Percentiles rank a stretch among this genome's conserved stretches.
phyloP scores from a whole-genome alignment of 805 yeast species.

The Zygosaccharomyces gambellarensis region DNA sequence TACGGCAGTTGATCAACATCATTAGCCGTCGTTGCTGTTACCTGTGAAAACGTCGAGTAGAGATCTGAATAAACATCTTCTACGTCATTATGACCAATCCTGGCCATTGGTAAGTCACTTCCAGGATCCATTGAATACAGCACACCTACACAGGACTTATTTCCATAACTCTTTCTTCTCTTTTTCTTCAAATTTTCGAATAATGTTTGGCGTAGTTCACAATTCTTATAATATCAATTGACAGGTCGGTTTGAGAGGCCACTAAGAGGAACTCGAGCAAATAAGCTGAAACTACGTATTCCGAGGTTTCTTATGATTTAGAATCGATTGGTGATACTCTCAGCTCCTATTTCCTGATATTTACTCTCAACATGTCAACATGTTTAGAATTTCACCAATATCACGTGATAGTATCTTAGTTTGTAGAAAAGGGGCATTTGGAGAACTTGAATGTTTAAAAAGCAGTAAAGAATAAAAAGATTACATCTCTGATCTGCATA shows the following conservation, averaged over 20 bases:
- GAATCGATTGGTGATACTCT: not conserved
- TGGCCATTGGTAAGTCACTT: not conserved
- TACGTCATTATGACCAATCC: constrained; percentile 7
- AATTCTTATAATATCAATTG: not conserved
- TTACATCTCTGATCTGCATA: not conserved
- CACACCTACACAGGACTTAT: not conserved
- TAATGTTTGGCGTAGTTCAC: not conserved
- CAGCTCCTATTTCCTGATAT: too few species aligned
- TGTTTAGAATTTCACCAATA: not conserved
- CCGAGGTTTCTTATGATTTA: not conserved
- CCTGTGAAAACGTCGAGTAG: constrained; percentile 28
- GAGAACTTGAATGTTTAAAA: not conserved
- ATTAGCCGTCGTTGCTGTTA: constrained; percentile 25
- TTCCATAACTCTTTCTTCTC: not conserved
- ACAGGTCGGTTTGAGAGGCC: not conserved
- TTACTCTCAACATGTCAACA: not conserved
- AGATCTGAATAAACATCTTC: constrained; percentile 31
- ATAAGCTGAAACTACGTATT: not conserved
- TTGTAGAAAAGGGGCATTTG: not conserved
- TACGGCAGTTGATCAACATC: constrained; percentile 32
- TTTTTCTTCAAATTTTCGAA: not conserved
- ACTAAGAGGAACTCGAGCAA: not conserved
- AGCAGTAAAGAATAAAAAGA: not conserved
- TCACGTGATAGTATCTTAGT: constrained; percentile 7
- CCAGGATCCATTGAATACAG: constrained; percentile 1